phyloP scores from a whole-genome alignment of 495 filamentous ascomycete species.

The Cudoniella acicularis region DNA sequence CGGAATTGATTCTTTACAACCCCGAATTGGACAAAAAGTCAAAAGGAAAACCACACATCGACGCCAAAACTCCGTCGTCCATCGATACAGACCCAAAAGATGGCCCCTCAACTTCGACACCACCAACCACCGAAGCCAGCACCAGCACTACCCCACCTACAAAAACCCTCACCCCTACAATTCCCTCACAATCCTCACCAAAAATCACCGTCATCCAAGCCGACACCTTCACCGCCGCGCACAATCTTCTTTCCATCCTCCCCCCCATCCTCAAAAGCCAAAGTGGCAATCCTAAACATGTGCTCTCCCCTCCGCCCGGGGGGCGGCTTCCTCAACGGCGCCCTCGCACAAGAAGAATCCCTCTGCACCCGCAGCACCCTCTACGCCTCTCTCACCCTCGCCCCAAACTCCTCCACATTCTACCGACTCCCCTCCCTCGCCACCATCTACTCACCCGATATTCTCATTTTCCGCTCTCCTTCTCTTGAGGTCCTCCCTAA shows the following conservation, averaged over 20 bases:
- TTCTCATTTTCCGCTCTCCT: slow-evolving; percentile 39
- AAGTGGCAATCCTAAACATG: slow-evolving; percentile 56
- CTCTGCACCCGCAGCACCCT: slow-evolving; percentile 64
- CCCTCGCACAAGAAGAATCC: slow-evolving; percentile 62
- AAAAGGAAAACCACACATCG: background rate
- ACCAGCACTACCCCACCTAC: slow-evolving; percentile 2
- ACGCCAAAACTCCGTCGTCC: background rate
- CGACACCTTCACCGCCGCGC: slow-evolving; percentile 46
- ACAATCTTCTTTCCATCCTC: slow-evolving; percentile 31
- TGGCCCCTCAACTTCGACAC: background rate
- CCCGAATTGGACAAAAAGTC: background rate
- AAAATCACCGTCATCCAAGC: slow-evolving; percentile 13
- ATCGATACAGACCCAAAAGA: background rate
- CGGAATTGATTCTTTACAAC: slow-evolving; percentile 45
- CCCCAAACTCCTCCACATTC: slow-evolving; percentile 24
- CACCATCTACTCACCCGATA: slow-evolving; percentile 54
- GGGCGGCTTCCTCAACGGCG: slow-evolving; percentile 55
- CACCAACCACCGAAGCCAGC: background rate
- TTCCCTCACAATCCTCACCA: slow-evolving; percentile 10
- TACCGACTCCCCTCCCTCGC: slow-evolving; percentile 53
- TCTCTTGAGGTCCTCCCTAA: slow-evolving; percentile 34
- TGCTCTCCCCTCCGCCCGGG: slow-evolving; percentile 52
- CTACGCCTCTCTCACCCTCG: slow-evolving; percentile 44
- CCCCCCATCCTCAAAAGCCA: slow-evolving; percentile 29
- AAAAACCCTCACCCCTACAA: slow-evolving; percentile 7